Conservation (phyloP, 1,284 basidiomycete genomes). For the Leccinum brunneo-olivaceum region DNA sequence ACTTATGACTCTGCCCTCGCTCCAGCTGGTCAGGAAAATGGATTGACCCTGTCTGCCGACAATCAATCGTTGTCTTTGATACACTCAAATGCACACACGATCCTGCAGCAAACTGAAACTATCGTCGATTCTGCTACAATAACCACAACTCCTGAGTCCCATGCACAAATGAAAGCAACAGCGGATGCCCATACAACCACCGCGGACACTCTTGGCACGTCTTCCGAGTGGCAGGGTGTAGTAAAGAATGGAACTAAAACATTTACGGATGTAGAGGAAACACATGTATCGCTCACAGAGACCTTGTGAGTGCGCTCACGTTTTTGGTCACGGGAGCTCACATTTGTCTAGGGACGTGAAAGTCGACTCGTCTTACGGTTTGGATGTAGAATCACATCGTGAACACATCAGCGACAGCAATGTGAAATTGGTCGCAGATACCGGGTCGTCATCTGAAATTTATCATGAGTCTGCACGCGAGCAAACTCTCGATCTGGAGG, state of each 20-base stretch:
- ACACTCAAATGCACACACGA: background rate
- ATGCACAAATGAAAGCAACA: background rate
- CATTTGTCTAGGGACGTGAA: background rate
- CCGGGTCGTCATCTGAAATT: too few relatives aligned
- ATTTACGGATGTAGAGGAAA: background rate
- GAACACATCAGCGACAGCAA: background rate
- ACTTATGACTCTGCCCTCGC: background rate
- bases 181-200: background rate
- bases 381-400: background rate
- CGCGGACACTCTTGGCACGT: background rate
- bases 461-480: background rate
- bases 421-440: background rate
- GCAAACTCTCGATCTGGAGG: background rate
- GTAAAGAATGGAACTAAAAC: background rate
- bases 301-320: constrained; percentile 3
- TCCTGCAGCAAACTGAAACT: background rate
- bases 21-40: background rate
- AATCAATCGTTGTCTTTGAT: background rate
- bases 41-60: background rate
- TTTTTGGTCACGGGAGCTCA: constrained; percentile 2
- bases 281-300: background rate
- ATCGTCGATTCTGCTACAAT: background rate
- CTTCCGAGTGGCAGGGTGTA: background rate
- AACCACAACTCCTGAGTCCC: background rate
- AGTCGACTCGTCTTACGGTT: background rate